These are phyloP conservation scores for Solanum medicagineum DNA, from an alignment of 257 asterid species.

Conservation along the genomic window DNA sequence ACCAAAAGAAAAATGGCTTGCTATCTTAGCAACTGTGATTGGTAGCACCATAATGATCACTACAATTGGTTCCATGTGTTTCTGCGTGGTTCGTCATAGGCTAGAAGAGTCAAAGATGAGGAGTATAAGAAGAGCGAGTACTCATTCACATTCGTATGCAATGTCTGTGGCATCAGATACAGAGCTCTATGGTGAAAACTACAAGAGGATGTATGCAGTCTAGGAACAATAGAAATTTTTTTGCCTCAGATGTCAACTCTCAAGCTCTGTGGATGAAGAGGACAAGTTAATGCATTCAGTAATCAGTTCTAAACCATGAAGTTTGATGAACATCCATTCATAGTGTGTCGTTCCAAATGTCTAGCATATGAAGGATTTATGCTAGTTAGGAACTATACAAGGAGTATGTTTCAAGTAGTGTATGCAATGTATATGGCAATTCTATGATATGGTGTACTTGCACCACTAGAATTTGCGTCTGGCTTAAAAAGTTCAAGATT, in stretches of 20 bases:
- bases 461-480: not conserved
- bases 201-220: constrained; percentile 83
- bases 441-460: not conserved
- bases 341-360: not conserved
- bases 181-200: constrained; percentile 54
- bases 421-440: not conserved
- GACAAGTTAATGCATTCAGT: not conserved
- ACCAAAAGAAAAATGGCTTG: constrained; percentile 65
- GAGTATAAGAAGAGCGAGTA: constrained; percentile 31
- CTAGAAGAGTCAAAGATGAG: constrained; percentile 80
- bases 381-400: not conserved
- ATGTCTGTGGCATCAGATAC: constrained; percentile 57
- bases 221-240: not conserved
- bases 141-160: constrained; percentile 63
- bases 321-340: not conserved
- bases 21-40: constrained; percentile 57
- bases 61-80: constrained; percentile 87
- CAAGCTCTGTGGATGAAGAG: not conserved
- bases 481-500: not conserved
- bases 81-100: constrained; percentile 71
- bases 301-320: not conserved
- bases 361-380: not conserved
- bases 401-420: not conserved
- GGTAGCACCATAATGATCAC: constrained; percentile 76
- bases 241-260: not conserved